A percentile compares a stretch with the other conserved stretches of the same genome.
phyloP scores from a whole-genome alignment of 495 filamentous ascomycete genomes.

The Aspergillus ellipticus region DNA sequence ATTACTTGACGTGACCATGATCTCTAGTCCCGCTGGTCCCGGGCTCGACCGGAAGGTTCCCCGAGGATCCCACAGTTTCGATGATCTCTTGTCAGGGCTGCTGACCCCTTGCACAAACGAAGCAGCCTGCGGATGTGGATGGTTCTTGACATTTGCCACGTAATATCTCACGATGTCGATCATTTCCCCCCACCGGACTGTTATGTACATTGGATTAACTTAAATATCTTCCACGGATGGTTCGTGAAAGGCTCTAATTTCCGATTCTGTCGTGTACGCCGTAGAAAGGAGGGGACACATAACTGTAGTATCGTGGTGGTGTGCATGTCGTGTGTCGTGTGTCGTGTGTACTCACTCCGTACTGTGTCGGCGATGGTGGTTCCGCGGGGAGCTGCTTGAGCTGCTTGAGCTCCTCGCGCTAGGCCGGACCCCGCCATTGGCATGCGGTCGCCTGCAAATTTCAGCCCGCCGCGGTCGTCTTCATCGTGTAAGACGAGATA shows the following conservation, averaged over 20 bases:
- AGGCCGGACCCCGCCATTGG: neutral
- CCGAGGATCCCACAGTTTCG: neutral
- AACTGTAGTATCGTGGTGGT: no score
- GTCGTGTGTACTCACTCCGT: no score
- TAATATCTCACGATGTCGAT: slow-evolving; percentile 3
- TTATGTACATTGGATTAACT: slow-evolving; percentile 3
- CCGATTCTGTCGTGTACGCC: no score
- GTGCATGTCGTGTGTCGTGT: no score
- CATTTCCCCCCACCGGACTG: neutral
- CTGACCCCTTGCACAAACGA: neutral
- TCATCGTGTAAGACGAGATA: neutral
- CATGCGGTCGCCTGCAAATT: neutral
- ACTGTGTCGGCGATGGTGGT: no score
- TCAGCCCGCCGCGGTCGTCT: neutral
- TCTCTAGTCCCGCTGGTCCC: slow-evolving; percentile 5
- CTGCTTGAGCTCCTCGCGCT: neutral
- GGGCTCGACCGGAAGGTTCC: slow-evolving; percentile 3
- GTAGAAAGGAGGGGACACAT: no score
- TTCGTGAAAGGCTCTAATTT: neutral
- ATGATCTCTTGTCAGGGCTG: slow-evolving; percentile 3
- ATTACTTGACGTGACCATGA: slow-evolving; percentile 11
- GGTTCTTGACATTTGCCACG: neutral
- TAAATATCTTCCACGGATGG: neutral
- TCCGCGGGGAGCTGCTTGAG: no score
- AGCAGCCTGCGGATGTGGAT: neutral